Conservation (phyloP, 345 rosid species). For the Pugionium dolabratum region DNA sequence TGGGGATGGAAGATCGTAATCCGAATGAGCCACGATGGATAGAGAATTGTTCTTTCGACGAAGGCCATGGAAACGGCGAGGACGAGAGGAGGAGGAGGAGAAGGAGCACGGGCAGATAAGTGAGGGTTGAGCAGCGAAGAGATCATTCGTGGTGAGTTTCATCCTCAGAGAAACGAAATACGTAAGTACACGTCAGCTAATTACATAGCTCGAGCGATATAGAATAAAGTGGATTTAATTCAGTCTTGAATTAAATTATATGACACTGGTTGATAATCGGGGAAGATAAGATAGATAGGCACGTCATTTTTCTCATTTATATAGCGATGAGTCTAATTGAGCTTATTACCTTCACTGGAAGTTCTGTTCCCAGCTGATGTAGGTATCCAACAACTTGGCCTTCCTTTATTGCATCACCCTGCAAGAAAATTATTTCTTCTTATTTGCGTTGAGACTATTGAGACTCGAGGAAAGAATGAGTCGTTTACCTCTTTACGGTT, state of each 20-base stretch:
- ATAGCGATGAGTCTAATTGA: neutral
- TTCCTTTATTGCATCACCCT: slow-evolving; percentile 86
- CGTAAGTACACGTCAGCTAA: slow-evolving; percentile 37
- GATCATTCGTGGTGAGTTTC: slow-evolving; percentile 33
- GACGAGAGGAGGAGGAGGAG: slow-evolving; percentile 17
- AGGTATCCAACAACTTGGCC: slow-evolving; percentile 88
- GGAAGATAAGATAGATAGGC: neutral
- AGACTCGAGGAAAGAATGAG: neutral
- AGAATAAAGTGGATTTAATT: neutral
- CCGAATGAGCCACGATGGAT: slow-evolving; percentile 24
- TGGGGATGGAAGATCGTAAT: slow-evolving; percentile 22
- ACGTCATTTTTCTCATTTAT: too few species aligned
- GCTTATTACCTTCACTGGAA: slow-evolving; percentile 79
- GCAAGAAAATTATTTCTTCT: slow-evolving; percentile 16
- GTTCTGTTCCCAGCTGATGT: slow-evolving; percentile 74
- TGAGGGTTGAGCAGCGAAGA: slow-evolving; percentile 33
- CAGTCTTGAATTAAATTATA: too few species aligned
- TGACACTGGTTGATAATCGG: too few species aligned
- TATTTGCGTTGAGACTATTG: neutral
- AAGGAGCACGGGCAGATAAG: slow-evolving; percentile 30
- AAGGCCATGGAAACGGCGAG: slow-evolving; percentile 19
- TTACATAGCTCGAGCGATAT: slow-evolving; percentile 8
- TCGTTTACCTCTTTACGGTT: slow-evolving; percentile 67
- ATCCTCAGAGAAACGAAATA: slow-evolving; percentile 21
- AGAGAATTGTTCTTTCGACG: slow-evolving; percentile 1